These are phyloP conservation scores for Penicillium paradoxum DNA, from an alignment of 495 filamentous ascomycete species.

Conservation along the genomic window DNA sequence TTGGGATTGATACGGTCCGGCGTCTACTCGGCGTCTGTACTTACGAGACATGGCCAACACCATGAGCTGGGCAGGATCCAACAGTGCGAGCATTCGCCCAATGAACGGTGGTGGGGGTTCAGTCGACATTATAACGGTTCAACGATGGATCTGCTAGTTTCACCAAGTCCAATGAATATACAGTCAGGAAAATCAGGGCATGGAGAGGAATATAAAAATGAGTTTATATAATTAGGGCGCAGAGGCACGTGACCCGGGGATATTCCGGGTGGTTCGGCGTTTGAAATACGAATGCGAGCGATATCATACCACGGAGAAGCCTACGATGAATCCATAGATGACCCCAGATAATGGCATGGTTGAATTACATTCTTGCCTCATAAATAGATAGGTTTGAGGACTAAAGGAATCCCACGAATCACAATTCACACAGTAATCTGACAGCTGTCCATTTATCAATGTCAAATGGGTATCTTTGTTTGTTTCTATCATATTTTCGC, in stretches of 20 bases:
- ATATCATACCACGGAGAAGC: too few species aligned
- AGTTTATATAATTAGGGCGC: conserved; percentile 1
- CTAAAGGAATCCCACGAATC: too few species aligned
- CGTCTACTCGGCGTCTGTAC: conserved; percentile 8
- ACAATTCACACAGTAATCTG: too few species aligned
- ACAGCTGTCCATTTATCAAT: background rate
- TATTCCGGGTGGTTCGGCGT: background rate
- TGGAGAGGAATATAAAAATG: background rate
- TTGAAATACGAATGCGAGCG: background rate
- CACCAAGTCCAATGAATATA: background rate
- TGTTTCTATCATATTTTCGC: background rate
- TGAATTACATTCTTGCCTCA: too few species aligned
- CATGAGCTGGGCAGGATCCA: conserved; percentile 30
- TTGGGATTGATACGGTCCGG: background rate
- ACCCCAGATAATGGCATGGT: too few species aligned
- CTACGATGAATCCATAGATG: too few species aligned
- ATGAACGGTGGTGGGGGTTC: conserved; percentile 13
- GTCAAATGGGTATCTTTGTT: conserved; percentile 18
- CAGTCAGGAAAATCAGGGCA: background rate
- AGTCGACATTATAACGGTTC: conserved; percentile 8
- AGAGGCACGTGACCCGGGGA: background rate
- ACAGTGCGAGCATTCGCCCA: conserved; percentile 20
- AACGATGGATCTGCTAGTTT: background rate
- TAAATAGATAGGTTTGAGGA: too few species aligned
- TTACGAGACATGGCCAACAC: conserved; percentile 32